Evolutionary conservation across 345 rosid genomes (phyloP).

Genomic region (Salix brachista): DNA sequence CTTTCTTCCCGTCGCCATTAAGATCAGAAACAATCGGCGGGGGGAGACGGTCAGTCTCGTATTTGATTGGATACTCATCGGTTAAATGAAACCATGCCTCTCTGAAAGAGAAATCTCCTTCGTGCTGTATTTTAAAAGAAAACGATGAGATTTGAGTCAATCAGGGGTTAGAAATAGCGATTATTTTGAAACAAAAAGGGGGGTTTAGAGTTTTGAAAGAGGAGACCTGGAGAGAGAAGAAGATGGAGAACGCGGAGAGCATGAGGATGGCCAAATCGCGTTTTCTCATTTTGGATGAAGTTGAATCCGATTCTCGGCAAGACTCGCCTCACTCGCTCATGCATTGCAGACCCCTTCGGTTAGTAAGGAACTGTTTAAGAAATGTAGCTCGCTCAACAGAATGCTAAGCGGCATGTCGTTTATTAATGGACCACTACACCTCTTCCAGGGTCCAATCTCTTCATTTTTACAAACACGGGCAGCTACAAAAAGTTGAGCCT

Average conservation of each 20-base stretch:
- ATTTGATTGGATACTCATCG: conserved; percentile 81
- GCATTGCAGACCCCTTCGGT: no score
- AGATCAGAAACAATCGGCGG: conserved; percentile 89
- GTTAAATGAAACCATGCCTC: conserved; percentile 90
- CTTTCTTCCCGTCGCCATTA: conserved; percentile 90
- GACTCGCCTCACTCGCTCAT: no score
- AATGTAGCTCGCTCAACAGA: no score
- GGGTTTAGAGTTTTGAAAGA: not conserved
- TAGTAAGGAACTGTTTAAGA: no score
- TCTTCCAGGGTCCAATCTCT: no score
- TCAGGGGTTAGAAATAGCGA: not conserved
- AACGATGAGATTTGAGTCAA: not conserved
- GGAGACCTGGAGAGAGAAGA: conserved; percentile 96
- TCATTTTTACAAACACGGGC: no score
- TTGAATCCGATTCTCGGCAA: not conserved
- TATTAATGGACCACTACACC: no score
- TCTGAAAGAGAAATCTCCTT: conserved; percentile 91
- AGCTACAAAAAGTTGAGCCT: no score
- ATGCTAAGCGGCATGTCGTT: no score
- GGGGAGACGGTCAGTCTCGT: conserved; percentile 88
- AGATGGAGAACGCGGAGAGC: conserved; percentile 92
- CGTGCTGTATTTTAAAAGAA: conserved; percentile 48
- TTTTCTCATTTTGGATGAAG: conserved; percentile 63
- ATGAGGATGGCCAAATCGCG: conserved; percentile 92
- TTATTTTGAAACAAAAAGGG: not conserved